Evolutionary conservation across 305 asterid genomes (phyloP).

Genomic region (Lippia alba): DNA sequence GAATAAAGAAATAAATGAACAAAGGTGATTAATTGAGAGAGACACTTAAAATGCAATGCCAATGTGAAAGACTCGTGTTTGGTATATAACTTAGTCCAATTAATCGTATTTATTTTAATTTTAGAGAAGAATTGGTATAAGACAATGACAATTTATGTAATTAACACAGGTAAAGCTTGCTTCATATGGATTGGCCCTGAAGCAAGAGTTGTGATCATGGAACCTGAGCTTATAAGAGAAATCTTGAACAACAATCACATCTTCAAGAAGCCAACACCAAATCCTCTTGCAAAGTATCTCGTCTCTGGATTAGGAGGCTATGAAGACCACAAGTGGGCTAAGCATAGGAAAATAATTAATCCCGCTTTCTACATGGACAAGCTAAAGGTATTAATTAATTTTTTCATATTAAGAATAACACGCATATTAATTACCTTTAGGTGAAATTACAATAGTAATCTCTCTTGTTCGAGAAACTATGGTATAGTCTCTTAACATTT

Average conservation of each 20-base stretch:
- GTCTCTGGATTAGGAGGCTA: constrained; percentile 44
- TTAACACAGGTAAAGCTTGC: constrained; percentile 46
- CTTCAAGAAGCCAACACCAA: constrained; percentile 46
- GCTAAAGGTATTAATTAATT: constrained; percentile 42
- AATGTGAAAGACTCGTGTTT: no score
- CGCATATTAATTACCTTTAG: no score
- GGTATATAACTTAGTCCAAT: no score
- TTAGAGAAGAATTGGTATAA: neutral
- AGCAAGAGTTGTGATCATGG: constrained; percentile 46
- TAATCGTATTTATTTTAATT: no score
- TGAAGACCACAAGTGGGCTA: constrained; percentile 59
- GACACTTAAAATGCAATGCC: no score
- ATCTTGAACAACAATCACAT: constrained; percentile 36
- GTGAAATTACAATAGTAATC: no score
- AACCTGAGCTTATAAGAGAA: constrained; percentile 49
- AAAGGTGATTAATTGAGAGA: no score
- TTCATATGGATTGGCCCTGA: constrained; percentile 62
- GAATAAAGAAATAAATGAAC: no score
- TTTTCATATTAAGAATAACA: neutral
- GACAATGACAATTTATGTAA: neutral
- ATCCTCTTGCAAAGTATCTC: constrained; percentile 47
- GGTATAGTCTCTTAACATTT: neutral
- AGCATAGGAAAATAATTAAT: constrained; percentile 51
- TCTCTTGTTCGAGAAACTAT: no score
- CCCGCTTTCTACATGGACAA: constrained; percentile 54